phyloP scores from a whole-genome alignment of 2,329 filamentous ascomycete species.

The Pseudogymnoascus sp. region DNA sequence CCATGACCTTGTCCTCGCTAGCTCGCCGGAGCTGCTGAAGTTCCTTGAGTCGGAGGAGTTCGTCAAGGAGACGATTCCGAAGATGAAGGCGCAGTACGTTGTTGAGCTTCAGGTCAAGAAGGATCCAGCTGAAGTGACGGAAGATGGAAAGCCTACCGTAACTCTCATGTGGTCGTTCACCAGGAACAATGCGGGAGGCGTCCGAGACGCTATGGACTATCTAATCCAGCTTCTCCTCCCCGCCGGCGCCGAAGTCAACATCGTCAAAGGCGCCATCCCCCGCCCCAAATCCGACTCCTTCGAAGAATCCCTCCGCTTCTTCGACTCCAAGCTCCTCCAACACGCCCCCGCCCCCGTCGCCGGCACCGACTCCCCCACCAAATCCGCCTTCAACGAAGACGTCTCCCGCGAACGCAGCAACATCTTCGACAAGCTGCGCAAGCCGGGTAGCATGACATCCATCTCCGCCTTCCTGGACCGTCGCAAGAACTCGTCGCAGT shows the following conservation, averaged over 20 bases:
- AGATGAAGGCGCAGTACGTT: constrained; percentile 85
- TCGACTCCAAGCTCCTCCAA: constrained; percentile 92
- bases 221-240: constrained; percentile 78
- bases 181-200: constrained; percentile 89
- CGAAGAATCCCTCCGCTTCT: constrained; percentile 92
- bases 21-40: constrained; percentile 64
- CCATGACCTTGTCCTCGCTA: constrained; percentile 80
- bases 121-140: constrained; percentile 48
- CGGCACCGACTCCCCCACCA: constrained; percentile 75
- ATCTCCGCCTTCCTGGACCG: constrained; percentile 94
- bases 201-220: constrained; percentile 94
- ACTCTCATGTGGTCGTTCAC: constrained; percentile 76
- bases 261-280: constrained; percentile 89
- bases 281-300: constrained; percentile 99
- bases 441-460: constrained; percentile 88
- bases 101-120: constrained; percentile 73
- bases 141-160: constrained; percentile 48
- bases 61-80: constrained; percentile 66
- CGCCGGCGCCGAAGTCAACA: constrained; percentile 76
- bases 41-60: constrained; percentile 80
- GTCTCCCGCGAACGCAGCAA: constrained; percentile 68
- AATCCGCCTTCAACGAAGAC: constrained; percentile 73
- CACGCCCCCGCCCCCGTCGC: constrained; percentile 73
- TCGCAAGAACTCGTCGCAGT: constrained; percentile 87
- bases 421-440: constrained; percentile 88